Evolutionary conservation across 2,329 filamentous ascomycete genomes (phyloP), one percentile per base, ranked within the genome.

Genomic region (Talaromyces sp.): DNA sequence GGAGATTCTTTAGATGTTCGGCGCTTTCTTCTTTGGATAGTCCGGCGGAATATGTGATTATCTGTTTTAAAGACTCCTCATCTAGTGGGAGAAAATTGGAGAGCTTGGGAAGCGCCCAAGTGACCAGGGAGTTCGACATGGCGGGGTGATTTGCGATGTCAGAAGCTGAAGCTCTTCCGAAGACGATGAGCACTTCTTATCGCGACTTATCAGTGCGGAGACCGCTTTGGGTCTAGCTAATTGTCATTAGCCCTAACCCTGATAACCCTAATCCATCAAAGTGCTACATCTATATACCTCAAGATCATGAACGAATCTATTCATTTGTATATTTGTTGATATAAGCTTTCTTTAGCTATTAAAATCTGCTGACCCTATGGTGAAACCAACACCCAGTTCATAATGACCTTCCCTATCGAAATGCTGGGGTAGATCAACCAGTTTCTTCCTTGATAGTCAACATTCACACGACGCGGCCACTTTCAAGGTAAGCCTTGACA

Each of bases 1-100:
- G 85, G 62, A 99, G 82, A 73, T 95, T 92, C 76, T 89, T 90
- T 67, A 99, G 89, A 77, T 98, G 92, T 49, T 93, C 89, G 60
- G 88, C 92, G 15, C 92, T 91, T 69, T 90, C 91, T 61, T 88
- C 80, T 73, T 90, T 93, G 7, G 92, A 88, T 8, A 98, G 84
- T 0, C 88, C 90, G 40, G 87, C 82, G 2, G 91, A 88, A 76
- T 97, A 97, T 58, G 91, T 88, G 69, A 98, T 83, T 51, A 97
- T 86, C 74, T 98, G 92, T 73, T 88, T 87, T 36, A 98, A 83
- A 47, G 94, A 93, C 13, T 91, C 88, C 40, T 96, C 88, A 40
- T 96, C 93, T 11, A 98, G 83, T 7, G 93, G 92, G 0, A 99
- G 84, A 17, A 99, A 84, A 73, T 88, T 88, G 27, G 89, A 88